Base-by-base conservation (phyloP, 305 asterid genomes). In the Fraxinus nigra region DNA sequence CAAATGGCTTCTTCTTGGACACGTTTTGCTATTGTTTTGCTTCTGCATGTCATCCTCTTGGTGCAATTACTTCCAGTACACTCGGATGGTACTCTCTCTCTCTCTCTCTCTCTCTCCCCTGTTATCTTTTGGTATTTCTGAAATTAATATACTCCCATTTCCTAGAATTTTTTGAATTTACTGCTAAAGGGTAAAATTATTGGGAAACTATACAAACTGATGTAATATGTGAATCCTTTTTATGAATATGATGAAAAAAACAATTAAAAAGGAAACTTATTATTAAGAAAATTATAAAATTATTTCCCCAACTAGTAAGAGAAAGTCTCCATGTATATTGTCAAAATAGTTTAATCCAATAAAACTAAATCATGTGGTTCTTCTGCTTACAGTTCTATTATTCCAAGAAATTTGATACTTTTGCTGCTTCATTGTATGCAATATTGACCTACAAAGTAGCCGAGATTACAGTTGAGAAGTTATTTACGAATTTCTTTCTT, bases 71-170 rank as follows among this genome's bases (percentile, higher is more conserved):
- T 81, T 78, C 78, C 83, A 1, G 89, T 77, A 26, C 59, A 77
- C 5, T 70, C 84, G 9, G 87, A 84, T 26, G 89, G 89, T 86
- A 74, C 81, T 22, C 37, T 37, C 61, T 24, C n/a, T 46, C n/a
- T 28, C 2, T 20, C 14, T 43, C 11, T 5, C n/a, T 46, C 11
- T 28, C 2, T 20, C 14, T 43, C 10, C n/a, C n/a, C n/a, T 5
- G 6, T 11, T n/a, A n/a, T n/a, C n/a, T 40, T 40, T 38, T 38
- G 13, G 46, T 2, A 38, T 38, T 38, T 40, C 48, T 40, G 10
- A 40, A 8, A 40, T 9, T 40, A 40, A 40, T 40, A 40, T 40
- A 40, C 13, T 35, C 56, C 56, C 56, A 0, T 46, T 46, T 46
- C 3, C 18, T 46, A 46, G 56, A 13, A 43, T 1, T 11, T 46